Evolutionary conservation across 179 eudicot species (phyloP).

Genomic region (Heliamphora pulchella): DNA sequence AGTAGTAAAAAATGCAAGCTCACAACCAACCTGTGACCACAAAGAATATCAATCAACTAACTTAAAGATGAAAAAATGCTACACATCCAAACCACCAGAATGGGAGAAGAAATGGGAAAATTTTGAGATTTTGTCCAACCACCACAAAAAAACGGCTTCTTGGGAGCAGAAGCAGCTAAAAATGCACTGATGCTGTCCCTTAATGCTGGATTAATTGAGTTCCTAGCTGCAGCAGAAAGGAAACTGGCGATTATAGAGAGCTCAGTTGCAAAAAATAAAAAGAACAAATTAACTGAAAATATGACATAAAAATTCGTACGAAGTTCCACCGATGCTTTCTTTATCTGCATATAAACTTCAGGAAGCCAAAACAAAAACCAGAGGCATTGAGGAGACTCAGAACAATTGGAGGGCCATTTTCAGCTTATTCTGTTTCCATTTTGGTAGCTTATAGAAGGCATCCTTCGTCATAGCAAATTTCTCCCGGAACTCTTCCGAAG

Average conservation of each 20-base stretch:
- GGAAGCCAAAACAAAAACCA: conserved; percentile 19
- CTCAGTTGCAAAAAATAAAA: background rate
- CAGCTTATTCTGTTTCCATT: conserved; percentile 96
- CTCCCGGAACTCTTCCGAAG: conserved; percentile 74
- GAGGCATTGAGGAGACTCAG: conserved; percentile 27
- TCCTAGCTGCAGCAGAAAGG: conserved; percentile 29
- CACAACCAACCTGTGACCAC: conserved; percentile 28
- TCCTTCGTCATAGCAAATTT: conserved; percentile 75
- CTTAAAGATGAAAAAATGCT: conserved; percentile 14
- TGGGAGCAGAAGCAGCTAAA: conserved; percentile 75
- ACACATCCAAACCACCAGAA: conserved; percentile 27
- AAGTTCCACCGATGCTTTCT: conserved; percentile 22
- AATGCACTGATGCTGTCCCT: conserved; percentile 60
- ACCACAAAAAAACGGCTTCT: conserved; percentile 26
- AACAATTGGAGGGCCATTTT: conserved; percentile 74
- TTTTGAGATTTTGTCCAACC: conserved; percentile 25
- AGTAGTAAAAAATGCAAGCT: conserved; percentile 42
- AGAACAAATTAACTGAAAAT: background rate
- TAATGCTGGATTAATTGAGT: conserved; percentile 27
- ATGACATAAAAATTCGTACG: conserved; percentile 20
- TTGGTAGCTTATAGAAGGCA: conserved; percentile 78
- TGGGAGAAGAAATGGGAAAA: conserved; percentile 19
- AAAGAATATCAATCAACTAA: background rate
- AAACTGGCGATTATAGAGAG: background rate
- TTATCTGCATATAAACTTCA: conserved; percentile 22